These are phyloP conservation scores for Thamnidium elegans DNA, from an alignment of 192 early-diverging fungal genomes.

Conservation along the genomic window DNA sequence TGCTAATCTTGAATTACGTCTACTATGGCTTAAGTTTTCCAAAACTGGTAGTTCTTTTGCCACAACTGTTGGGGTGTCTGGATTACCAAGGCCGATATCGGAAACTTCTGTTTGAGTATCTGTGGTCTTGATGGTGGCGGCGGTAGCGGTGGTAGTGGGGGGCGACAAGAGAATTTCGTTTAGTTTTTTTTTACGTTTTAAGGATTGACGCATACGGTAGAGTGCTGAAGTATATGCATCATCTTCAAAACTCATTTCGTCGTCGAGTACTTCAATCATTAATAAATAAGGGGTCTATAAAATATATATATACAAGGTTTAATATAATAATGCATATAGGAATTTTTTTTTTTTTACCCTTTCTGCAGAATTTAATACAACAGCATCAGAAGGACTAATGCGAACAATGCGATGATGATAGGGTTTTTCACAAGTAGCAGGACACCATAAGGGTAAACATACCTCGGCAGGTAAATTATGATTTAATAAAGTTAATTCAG, in stretches of 20 bases:
- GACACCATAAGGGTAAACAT: slow-evolving; percentile 94
- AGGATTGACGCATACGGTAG: slow-evolving; percentile 15
- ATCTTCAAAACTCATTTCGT: slow-evolving; percentile 52
- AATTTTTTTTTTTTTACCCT: slow-evolving; percentile 44
- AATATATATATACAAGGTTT: background rate
- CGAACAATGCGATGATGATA: slow-evolving; percentile 87
- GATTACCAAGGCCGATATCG: background rate
- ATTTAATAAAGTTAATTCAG: slow-evolving; percentile 89
- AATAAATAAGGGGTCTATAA: slow-evolving; percentile 84
- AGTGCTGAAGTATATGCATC: slow-evolving; percentile 23
- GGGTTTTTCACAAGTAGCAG: slow-evolving; percentile 56
- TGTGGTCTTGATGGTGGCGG: background rate
- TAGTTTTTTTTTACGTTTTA: slow-evolving; percentile 12
- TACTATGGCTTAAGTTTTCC: slow-evolving; percentile 12
- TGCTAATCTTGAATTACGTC: slow-evolving; percentile 40
- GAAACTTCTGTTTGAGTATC: background rate
- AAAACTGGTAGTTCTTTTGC: background rate
- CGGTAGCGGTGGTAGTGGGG: background rate
- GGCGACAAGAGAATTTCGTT: background rate
- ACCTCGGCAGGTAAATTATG: slow-evolving; percentile 91
- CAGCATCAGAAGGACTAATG: slow-evolving; percentile 88
- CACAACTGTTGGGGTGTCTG: background rate
- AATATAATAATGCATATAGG: slow-evolving; percentile 2
- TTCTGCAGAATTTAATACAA: slow-evolving; percentile 96
- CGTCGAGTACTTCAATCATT: slow-evolving; percentile 84